phyloP scores from a whole-genome alignment of 768 basidiomycete genomes.

The Royoungia palumana region DNA sequence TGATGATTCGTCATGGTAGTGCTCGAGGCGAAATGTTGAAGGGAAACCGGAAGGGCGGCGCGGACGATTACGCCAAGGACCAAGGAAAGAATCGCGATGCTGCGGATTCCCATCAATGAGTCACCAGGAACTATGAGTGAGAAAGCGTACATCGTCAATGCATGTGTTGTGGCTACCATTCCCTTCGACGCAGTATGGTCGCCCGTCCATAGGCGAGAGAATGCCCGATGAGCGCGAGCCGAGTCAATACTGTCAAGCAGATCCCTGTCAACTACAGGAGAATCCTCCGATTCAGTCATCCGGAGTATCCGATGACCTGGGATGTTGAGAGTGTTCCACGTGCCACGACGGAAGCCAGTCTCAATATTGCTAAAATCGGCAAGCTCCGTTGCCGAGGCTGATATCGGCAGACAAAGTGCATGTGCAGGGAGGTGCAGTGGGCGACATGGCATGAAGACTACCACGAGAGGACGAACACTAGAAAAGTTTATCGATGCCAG shows the following conservation, averaged over 20 bases:
- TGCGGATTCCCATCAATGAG: slow-evolving; percentile 28
- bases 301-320: slow-evolving; percentile 40
- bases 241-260: slow-evolving; percentile 43
- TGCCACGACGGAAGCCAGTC: slow-evolving; percentile 29
- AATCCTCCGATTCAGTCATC: slow-evolving; percentile 32
- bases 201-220: slow-evolving; percentile 42
- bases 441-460: slow-evolving; percentile 60
- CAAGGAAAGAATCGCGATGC: slow-evolving; percentile 66
- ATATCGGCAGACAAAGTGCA: slow-evolving; percentile 58
- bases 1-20: slow-evolving; percentile 14
- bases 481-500: slow-evolving; percentile 36
- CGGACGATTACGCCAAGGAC: slow-evolving; percentile 52
- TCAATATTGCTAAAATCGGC: slow-evolving; percentile 28
- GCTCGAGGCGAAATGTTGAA: slow-evolving; percentile 22
- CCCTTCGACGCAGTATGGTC: slow-evolving; percentile 35
- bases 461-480: slow-evolving; percentile 57
- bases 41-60: slow-evolving; percentile 20
- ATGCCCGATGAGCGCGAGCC: slow-evolving; percentile 40
- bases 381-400: slow-evolving; percentile 29
- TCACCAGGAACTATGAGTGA: slow-evolving; percentile 8
- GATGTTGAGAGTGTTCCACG: slow-evolving; percentile 44
- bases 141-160: slow-evolving; percentile 60
- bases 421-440: slow-evolving; percentile 37
- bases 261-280: slow-evolving; percentile 46
- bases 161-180: slow-evolving; percentile 48